Evolutionary conservation across 2,329 filamentous ascomycete species (phyloP).

Genomic region (Cytospora mali): DNA sequence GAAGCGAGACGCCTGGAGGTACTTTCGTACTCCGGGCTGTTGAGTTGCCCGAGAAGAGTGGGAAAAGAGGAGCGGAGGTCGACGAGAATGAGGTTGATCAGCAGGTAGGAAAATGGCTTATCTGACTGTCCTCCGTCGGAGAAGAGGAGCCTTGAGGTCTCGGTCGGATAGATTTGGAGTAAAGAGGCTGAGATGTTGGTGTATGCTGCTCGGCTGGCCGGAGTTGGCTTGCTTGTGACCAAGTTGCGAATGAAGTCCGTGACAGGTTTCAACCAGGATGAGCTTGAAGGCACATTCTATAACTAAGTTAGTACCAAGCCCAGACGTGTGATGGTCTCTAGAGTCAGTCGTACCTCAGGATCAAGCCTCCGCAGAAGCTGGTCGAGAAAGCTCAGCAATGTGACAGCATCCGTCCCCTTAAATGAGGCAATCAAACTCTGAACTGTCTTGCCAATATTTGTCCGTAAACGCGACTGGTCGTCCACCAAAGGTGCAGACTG

Average conservation of each 20-base stretch:
- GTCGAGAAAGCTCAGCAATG: conserved; percentile 60
- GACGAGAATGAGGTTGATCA: conserved; percentile 66
- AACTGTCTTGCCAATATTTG: conserved; percentile 52
- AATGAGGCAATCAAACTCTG: conserved; percentile 55
- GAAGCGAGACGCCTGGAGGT: conserved; percentile 59
- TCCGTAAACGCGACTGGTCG: conserved; percentile 37
- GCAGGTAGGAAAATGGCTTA: conserved; percentile 63
- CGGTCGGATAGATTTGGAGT: conserved; percentile 55
- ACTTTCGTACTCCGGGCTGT: conserved; percentile 53
- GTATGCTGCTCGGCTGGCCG: conserved; percentile 59
- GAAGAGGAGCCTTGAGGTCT: conserved; percentile 56
- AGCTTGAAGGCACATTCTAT: conserved; percentile 52
- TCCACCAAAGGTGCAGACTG: conserved; percentile 44
- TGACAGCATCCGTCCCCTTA: conserved; percentile 61
- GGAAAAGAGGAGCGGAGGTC: conserved; percentile 67
- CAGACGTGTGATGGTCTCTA: not conserved
- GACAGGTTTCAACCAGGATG: conserved; percentile 56
- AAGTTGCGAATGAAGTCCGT: conserved; percentile 54
- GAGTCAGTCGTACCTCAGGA: conserved; percentile 46
- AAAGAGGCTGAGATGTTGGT: conserved; percentile 61
- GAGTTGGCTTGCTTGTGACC: conserved; percentile 57
- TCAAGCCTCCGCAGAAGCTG: conserved; percentile 53
- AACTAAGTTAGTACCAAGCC: conserved; percentile 13
- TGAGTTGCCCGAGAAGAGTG: conserved; percentile 59
- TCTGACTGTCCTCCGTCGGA: conserved; percentile 42